Evolutionary conservation across 768 basidiomycete genomes (phyloP).

Genomic region (Lentinula boryana): DNA sequence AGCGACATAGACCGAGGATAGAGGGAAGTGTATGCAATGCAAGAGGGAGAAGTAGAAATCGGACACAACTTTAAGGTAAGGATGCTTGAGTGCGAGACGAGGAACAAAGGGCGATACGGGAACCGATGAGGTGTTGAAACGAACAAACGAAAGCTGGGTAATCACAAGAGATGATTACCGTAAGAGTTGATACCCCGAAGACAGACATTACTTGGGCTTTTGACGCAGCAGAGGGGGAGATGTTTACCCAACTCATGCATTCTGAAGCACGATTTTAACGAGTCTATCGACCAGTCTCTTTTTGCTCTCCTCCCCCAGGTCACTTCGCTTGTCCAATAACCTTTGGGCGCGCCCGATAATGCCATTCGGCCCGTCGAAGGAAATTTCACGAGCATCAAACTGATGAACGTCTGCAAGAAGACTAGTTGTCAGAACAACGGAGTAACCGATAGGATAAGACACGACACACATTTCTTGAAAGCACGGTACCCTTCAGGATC

Average conservation of each 20-base stretch:
- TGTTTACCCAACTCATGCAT: constrained; percentile 22
- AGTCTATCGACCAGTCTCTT: constrained; percentile 55
- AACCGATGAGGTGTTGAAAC: neutral
- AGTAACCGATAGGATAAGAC: constrained; percentile 7
- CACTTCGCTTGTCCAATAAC: constrained; percentile 45
- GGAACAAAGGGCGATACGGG: neutral
- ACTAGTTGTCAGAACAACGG: constrained; percentile 2
- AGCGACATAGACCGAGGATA: neutral
- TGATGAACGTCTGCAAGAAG: constrained; percentile 55
- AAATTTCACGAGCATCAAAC: constrained; percentile 70
- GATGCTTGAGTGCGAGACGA: neutral
- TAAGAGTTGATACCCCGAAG: neutral
- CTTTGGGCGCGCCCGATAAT: constrained; percentile 60
- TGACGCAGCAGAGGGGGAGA: neutral
- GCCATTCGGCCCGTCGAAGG: constrained; percentile 68
- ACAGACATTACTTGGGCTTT: neutral
- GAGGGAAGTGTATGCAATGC: neutral
- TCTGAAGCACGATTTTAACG: constrained; percentile 50
- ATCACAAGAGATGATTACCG: neutral
- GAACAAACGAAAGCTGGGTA: neutral
- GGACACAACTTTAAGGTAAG: neutral
- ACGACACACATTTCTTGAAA: constrained; percentile 61
- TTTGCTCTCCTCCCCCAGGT: constrained; percentile 41
- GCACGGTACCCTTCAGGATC: constrained; percentile 38
- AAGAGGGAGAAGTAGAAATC: neutral